Evolutionary conservation across 1,139 yeast species (phyloP), one percentile per base, ranked within the genome.

Genomic region (Blastobotrys illinoisensis): DNA sequence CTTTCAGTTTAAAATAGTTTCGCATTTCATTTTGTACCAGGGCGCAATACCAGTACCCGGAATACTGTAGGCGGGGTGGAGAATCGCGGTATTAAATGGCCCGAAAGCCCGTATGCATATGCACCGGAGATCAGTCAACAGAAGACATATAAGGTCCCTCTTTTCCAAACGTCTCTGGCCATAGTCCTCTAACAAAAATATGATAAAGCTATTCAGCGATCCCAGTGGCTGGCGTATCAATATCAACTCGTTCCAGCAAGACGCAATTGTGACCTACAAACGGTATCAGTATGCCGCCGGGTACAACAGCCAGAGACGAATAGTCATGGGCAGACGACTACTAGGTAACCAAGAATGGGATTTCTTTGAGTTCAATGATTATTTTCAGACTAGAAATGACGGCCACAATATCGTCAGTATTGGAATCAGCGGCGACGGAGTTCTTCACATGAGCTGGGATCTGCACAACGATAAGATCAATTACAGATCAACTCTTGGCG

Each of bases 371-470:
- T 48, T 51, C 21, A 47, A 49, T 5, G 64, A 61, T 56, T 62
- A 62, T 40, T 21, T 48, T 5, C 64, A 61, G 49, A 50, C 50
- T 21, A 58, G 58, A 32, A 58, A 61, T 46, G 65, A 61, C 47
- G 65, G 64, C 16, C 65, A 62, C 48, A 61, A 61, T 48, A 55
- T 58, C 21, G 57, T 61, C 4, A 59, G 60, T 19, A 55, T 61
- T 54, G 65, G 64, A 11, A 59, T 61, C 19, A 60, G 63, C 53
- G 64, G 63, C 11, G 64, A 62, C 51, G 64, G 64, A 5, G 50
- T 51, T 18, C 52, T 62, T 9, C 64, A 61, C 40, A 19, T 62
- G 51, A 55, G 60, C 24, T 62, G 64, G 64, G 64, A 62, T 46
- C 58, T 61, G 53, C 64, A 62, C 43, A 60, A 61, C 40, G 60